phyloP scores from a whole-genome alignment of 2,329 filamentous ascomycete genomes.

The Colletotrichum sansevieriae region DNA sequence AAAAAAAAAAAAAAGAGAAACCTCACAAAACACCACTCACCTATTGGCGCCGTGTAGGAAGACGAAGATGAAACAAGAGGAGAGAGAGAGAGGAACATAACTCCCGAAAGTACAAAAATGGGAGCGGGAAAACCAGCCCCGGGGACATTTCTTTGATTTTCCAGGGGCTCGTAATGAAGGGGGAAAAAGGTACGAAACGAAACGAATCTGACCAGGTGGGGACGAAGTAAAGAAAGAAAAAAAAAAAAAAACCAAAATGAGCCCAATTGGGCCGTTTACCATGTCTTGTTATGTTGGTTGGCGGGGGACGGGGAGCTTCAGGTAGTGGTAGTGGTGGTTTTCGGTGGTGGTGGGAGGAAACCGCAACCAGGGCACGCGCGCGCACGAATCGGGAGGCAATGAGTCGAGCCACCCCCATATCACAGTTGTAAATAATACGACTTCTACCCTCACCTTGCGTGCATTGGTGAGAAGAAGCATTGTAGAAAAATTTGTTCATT shows the following conservation, averaged over 20 bases:
- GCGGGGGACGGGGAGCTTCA: slow-evolving; percentile 22
- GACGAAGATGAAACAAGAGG: slow-evolving; percentile 19
- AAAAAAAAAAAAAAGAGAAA: background rate
- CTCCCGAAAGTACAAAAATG: slow-evolving; percentile 25
- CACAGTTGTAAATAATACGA: slow-evolving; percentile 39
- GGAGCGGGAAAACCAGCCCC: slow-evolving; percentile 11
- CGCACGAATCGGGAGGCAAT: slow-evolving; percentile 29
- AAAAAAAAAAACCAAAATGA: background rate
- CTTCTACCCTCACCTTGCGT: slow-evolving; percentile 38
- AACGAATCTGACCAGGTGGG: slow-evolving; percentile 26
- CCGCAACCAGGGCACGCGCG: slow-evolving; percentile 17
- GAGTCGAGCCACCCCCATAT: slow-evolving; percentile 9
- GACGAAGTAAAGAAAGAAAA: slow-evolving; percentile 17
- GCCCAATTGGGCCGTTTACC: slow-evolving; percentile 17
- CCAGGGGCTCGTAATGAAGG: slow-evolving; percentile 30
- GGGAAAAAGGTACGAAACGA: slow-evolving; percentile 12
- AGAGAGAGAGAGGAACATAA: background rate
- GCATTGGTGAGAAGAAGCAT: slow-evolving; percentile 37
- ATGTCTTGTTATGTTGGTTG: slow-evolving; percentile 30
- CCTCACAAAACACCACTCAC: slow-evolving; percentile 17
- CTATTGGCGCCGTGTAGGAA: slow-evolving; percentile 37
- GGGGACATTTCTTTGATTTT: slow-evolving; percentile 7
- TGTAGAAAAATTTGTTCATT: slow-evolving; percentile 38
- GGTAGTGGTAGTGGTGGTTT: slow-evolving; percentile 17
- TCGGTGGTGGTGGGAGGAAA: background rate